phyloP scores from a whole-genome alignment of 208 protist species.

The Acanthamoeba royreba region DNA sequence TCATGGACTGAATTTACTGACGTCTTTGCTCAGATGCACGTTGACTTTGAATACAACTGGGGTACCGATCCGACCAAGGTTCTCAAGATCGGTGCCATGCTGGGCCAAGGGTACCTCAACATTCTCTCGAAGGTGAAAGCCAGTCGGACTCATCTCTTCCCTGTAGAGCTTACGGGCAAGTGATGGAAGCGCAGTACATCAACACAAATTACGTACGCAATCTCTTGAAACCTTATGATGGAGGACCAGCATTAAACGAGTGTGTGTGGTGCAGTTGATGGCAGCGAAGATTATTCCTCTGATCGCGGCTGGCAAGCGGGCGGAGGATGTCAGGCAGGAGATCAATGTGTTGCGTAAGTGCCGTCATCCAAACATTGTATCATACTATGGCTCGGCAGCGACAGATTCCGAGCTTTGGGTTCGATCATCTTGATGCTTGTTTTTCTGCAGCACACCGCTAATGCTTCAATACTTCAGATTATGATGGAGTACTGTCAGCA shows the following conservation, averaged over 20 bases:
- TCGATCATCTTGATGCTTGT: not conserved
- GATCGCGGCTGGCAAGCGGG: not conserved
- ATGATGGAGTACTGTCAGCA: slow-evolving; percentile 16
- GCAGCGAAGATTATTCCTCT: not conserved
- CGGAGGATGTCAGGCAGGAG: not conserved
- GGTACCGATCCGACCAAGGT: not conserved
- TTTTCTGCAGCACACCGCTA: not conserved
- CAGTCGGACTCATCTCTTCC: not conserved
- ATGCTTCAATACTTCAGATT: not conserved
- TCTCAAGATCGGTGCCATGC: not conserved
- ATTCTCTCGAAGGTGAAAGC: not conserved
- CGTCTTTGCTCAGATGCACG: not conserved
- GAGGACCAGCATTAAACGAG: too few species aligned
- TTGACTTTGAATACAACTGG: slow-evolving; percentile 1
- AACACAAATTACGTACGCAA: slow-evolving; percentile 15
- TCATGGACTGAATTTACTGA: not conserved
- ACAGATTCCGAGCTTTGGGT: not conserved
- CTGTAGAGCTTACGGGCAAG: not conserved
- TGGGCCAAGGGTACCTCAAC: not conserved
- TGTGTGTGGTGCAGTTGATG: not conserved
- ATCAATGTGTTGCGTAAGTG: not conserved
- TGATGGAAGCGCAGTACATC: not conserved
- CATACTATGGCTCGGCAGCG: not conserved
- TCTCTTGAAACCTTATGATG: too few species aligned
- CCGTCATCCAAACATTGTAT: slow-evolving; percentile 22